Evolutionary conservation across 1,284 basidiomycete genomes (phyloP), one percentile per base, ranked within the genome.

Genomic region (Sphaerobolus stellatus): DNA sequence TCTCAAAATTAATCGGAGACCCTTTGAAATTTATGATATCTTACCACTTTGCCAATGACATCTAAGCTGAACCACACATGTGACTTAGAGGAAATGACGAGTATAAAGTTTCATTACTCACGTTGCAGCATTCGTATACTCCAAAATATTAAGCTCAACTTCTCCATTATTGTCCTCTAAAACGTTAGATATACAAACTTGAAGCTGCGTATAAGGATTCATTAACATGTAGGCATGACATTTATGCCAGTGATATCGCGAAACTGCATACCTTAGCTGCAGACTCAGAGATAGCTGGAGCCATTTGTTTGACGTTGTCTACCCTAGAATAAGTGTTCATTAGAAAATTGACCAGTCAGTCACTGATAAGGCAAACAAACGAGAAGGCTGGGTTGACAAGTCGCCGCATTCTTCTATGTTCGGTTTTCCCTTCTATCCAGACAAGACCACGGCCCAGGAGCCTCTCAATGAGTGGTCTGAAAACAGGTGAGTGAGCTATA

Each of bases 341-440:
- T 5, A 48, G 22, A n/a, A n/a, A n/a, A n/a, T n/a, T 22, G 16
- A 28, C 56, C 48, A 7, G 16, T 60, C 27, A 18, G 56, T 57
- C 45, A 38, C 43, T 34, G 24, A 53, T 28, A n/a, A 31, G 48
- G 22, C 22, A 14, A 30, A 55, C 61, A 11, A 41, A 66, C 60
- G 66, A 59, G 18, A 69, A 64, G 0, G 63, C 58, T 18, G 61
- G 62, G 40, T 51, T 57, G 18, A 68, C 56, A 18, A 66, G 61
- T 13, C 58, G 59, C 8, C 62, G 58, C 63, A 68, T 66, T 22
- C 64, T 61, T 51, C 61, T 66, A 53, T 71, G 70, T 22, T 66
- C 68, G 2, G 51, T 48, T 31, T 64, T 66, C 1, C 69, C 69
- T 41, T 68, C 66, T 14, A 68, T 67, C 69, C 69, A 71, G 2